These are phyloP conservation scores for Arthrobotrys entomopaga DNA, from an alignment of 2,329 filamentous ascomycete species.

Conservation along the genomic window DNA sequence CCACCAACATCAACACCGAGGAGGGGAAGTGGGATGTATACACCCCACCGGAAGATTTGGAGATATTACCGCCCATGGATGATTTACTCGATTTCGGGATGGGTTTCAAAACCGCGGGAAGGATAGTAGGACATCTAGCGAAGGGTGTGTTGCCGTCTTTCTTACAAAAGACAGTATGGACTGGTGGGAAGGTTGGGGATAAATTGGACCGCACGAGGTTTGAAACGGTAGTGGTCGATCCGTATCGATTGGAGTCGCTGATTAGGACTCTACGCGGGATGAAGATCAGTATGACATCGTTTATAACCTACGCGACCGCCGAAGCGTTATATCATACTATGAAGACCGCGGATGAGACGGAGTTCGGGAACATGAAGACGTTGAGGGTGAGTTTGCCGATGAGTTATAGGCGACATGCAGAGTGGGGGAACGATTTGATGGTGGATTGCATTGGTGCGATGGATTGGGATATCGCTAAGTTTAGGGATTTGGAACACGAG, in stretches of 20 bases:
- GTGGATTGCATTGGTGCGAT: constrained; percentile 60
- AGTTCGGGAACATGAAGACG: constrained; percentile 32
- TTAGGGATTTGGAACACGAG: constrained; percentile 63
- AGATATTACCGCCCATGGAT: constrained; percentile 40
- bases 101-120: constrained; percentile 38
- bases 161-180: constrained; percentile 32
- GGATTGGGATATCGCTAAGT: constrained; percentile 59
- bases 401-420: constrained; percentile 38
- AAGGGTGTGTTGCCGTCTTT: constrained; percentile 40
- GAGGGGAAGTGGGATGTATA: constrained; percentile 15
- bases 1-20: background rate
- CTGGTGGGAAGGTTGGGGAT: constrained; percentile 15
- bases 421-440: constrained; percentile 57
- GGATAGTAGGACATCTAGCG: constrained; percentile 15
- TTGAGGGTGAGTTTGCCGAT: constrained; percentile 41
- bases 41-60: constrained; percentile 24
- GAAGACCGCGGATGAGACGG: constrained; percentile 16
- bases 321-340: constrained; percentile 6
- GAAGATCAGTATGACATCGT: constrained; percentile 38
- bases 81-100: constrained; percentile 37
- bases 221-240: constrained; percentile 4
- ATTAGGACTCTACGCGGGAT: background rate
- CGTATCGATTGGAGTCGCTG: constrained; percentile 7
- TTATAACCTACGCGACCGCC: constrained; percentile 33
- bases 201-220: constrained; percentile 18